These are phyloP conservation scores for Ceratocystis variospora DNA, from an alignment of 2,329 filamentous ascomycete genomes.

Conservation along the genomic window DNA sequence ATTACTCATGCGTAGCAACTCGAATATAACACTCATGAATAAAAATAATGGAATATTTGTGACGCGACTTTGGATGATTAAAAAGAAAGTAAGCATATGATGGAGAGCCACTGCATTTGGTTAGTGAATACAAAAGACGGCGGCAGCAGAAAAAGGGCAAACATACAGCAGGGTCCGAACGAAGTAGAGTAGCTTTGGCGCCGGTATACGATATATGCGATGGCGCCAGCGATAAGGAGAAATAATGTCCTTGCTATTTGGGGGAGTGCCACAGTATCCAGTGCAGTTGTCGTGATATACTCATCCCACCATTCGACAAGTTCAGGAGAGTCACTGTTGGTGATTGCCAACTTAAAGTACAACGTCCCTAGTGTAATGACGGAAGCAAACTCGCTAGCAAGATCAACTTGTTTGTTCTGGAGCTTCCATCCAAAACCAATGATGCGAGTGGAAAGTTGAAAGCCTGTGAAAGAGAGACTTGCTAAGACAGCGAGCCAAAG, in stretches of 20 bases:
- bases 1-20: conserved; percentile 34
- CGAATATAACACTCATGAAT: conserved; percentile 50
- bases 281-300: conserved; percentile 29
- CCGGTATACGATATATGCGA: conserved; percentile 30
- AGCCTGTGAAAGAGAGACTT: conserved; percentile 49
- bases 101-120: conserved; percentile 39
- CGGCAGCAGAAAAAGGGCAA: conserved; percentile 19
- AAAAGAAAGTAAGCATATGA: conserved; percentile 59
- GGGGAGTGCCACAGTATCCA: conserved; percentile 34
- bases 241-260: conserved; percentile 39
- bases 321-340: conserved; percentile 75
- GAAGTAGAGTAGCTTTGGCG: conserved; percentile 25
- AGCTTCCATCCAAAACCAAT: conserved; percentile 17
- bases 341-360: conserved; percentile 82
- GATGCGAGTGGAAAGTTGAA: conserved; percentile 19
- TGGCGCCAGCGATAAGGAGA: conserved; percentile 31
- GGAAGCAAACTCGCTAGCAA: conserved; percentile 31
- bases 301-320: conserved; percentile 38
- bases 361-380: conserved; percentile 40
- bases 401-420: conserved; percentile 24
- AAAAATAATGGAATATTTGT: conserved; percentile 78
- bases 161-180: conserved; percentile 9
- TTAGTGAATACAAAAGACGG: not conserved
- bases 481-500: conserved; percentile 62
- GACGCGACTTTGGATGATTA: conserved; percentile 73